Evolutionary conservation across 768 basidiomycete genomes (phyloP).

Genomic region (Calocybe indica): DNA sequence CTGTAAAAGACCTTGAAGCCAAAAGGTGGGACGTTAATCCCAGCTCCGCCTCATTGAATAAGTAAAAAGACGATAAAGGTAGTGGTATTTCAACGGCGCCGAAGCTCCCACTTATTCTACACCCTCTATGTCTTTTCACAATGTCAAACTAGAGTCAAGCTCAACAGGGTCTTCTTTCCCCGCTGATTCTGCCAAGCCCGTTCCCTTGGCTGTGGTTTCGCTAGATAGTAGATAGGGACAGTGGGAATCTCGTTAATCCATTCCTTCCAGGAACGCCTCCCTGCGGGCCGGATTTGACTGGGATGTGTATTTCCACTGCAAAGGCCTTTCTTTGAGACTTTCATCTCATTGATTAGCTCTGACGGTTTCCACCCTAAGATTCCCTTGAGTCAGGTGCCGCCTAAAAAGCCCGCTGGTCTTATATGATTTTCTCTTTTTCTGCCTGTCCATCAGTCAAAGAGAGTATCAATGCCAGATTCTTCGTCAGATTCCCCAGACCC

Average conservation of each 20-base stretch:
- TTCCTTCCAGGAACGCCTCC: constrained; percentile 11
- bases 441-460: too few species aligned
- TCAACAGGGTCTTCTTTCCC: constrained; percentile 83
- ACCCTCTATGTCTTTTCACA: constrained; percentile 79
- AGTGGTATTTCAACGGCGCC: constrained; percentile 78
- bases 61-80: constrained; percentile 78
- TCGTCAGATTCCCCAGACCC: too few species aligned
- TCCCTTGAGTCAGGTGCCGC: too few species aligned
- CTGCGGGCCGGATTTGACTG: too few species aligned
- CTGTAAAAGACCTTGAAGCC: constrained; percentile 61
- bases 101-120: constrained; percentile 80
- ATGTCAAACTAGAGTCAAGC: constrained; percentile 85
- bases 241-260: constrained; percentile 40
- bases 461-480: too few species aligned
- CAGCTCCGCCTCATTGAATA: constrained; percentile 72
- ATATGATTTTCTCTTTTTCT: too few species aligned
- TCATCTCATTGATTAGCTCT: too few species aligned
- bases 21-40: constrained; percentile 65
- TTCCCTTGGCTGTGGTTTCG: constrained; percentile 38
- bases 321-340: too few species aligned
- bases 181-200: constrained; percentile 19
- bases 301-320: too few species aligned
- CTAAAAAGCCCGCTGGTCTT: too few species aligned
- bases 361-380: too few species aligned
- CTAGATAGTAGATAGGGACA: constrained; percentile 42